phyloP scores from a whole-genome alignment of 305 asterid genomes.

The Ajuga reptans region DNA sequence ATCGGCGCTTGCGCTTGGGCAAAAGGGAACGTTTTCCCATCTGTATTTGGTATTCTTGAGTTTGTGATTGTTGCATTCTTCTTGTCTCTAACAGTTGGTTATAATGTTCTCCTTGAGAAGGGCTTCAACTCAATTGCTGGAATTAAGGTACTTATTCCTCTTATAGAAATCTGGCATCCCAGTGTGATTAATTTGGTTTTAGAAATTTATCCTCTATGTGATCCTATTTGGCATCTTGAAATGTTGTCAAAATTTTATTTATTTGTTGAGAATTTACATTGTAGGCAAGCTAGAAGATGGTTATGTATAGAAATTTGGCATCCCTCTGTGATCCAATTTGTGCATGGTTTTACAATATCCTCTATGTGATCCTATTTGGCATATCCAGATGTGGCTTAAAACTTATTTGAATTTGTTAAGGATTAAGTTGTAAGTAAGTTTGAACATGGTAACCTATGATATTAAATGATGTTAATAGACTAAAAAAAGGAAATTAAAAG shows the following conservation, averaged over 20 bases:
- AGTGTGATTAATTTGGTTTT: neutral
- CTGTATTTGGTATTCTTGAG: no score
- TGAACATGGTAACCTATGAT: neutral
- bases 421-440: neutral
- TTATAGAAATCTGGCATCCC: neutral
- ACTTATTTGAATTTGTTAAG: neutral
- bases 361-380: neutral
- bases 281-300: neutral
- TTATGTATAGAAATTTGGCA: neutral
- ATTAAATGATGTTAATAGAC: neutral
- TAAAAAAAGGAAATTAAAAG: neutral
- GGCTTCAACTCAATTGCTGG: slow-evolving; percentile 35
- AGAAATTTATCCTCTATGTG: neutral
- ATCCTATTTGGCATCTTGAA: neutral
- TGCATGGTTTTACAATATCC: neutral
- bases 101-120: slow-evolving; percentile 33
- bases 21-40: no score
- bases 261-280: neutral
- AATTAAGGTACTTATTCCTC: slow-evolving; percentile 41
- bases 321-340: neutral
- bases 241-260: neutral
- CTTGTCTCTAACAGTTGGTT: slow-evolving; percentile 20
- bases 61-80: no score
- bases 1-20: no score
- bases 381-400: neutral